Conservation (phyloP, 225 moss, liverwort and hornwort genomes). For the Polytrichum formosum region DNA sequence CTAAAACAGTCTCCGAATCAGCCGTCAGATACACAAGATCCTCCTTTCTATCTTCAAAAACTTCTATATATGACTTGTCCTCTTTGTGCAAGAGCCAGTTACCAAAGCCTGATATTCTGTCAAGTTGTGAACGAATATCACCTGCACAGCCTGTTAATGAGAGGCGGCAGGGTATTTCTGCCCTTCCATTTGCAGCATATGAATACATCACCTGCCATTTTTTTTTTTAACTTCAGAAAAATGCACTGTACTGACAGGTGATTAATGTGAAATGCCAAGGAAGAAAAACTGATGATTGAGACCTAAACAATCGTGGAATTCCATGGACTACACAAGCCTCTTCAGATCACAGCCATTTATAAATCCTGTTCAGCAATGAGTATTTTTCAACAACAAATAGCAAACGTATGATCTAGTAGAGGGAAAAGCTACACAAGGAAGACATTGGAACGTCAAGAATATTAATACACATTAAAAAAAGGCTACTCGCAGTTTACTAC, state of each 20-base stretch:
- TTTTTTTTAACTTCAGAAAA: constrained; percentile 9
- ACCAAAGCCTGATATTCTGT: constrained; percentile 76
- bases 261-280: background rate
- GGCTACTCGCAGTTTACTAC: too few relatives aligned
- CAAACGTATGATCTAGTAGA: too few relatives aligned
- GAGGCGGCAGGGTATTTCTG: constrained; percentile 66
- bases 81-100: constrained; percentile 96
- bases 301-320: too few relatives aligned
- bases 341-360: too few relatives aligned
- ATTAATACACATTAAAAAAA: too few relatives aligned
- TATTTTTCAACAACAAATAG: too few relatives aligned
- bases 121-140: constrained; percentile 59
- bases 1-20: constrained; percentile 70
- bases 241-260: background rate
- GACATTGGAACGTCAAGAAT: too few relatives aligned
- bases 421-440: too few relatives aligned
- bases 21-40: constrained; percentile 97
- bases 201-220: constrained; percentile 80
- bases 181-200: constrained; percentile 85
- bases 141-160: constrained; percentile 81
- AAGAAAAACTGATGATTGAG: background rate
- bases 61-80: constrained; percentile 72
- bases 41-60: constrained; percentile 61
- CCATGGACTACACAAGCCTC: too few relatives aligned
- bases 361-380: too few relatives aligned